Evolutionary conservation across 305 asterid species (phyloP).

Genomic region (Galium porrigens): DNA sequence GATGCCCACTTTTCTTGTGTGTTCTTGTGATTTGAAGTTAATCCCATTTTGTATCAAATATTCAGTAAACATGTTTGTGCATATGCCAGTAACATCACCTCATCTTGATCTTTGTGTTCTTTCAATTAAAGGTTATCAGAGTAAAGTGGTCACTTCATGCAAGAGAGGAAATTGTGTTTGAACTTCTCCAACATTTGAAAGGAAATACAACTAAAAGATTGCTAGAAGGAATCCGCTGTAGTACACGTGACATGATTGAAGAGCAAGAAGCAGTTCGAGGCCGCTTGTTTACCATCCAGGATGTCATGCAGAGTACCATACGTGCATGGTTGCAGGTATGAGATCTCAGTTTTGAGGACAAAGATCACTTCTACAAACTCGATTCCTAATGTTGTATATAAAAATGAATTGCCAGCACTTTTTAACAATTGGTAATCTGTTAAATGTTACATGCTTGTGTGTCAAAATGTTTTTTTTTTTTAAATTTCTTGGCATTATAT

Average conservation of each 20-base stretch:
- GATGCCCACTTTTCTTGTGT: not conserved
- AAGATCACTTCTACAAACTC: not conserved
- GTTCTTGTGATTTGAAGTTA: not conserved
- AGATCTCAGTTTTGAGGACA: not conserved
- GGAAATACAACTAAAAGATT: slow-evolving; percentile 45
- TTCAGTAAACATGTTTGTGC: slow-evolving; percentile 1
- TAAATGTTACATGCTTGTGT: not conserved
- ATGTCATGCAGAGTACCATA: slow-evolving; percentile 94
- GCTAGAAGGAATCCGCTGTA: slow-evolving; percentile 64
- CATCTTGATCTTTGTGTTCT: not conserved
- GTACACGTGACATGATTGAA: slow-evolving; percentile 84
- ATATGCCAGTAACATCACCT: not conserved
- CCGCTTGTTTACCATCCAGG: slow-evolving; percentile 92
- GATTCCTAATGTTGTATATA: not conserved
- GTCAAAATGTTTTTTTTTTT: not conserved
- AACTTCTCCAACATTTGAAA: slow-evolving; percentile 80
- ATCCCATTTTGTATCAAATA: not conserved
- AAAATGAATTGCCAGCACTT: not conserved
- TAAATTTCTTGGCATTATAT: not conserved
- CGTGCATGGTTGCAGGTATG: slow-evolving; percentile 96
- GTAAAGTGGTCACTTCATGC: slow-evolving; percentile 98
- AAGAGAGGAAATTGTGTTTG: slow-evolving; percentile 90
- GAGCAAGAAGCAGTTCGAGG: slow-evolving; percentile 99
- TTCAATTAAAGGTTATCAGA: slow-evolving; percentile 52
- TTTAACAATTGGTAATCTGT: not conserved